phyloP scores from a whole-genome alignment of 2,329 filamentous ascomycete genomes.

The Colletotrichum costaricense region DNA sequence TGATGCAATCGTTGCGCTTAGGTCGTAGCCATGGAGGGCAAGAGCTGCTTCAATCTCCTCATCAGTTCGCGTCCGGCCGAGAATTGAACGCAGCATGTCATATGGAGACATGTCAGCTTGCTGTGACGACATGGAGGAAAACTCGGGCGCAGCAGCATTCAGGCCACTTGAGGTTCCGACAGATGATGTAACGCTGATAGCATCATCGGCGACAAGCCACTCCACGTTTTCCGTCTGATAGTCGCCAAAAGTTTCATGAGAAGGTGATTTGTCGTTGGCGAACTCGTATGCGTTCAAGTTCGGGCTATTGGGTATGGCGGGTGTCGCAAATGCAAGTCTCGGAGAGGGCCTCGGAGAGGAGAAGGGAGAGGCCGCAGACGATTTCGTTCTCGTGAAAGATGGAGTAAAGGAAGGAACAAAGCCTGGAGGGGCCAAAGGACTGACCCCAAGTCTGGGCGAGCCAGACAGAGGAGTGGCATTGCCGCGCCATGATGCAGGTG shows the following conservation, averaged over 20 bases:
- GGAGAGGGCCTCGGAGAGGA: conserved; percentile 94
- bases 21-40: conserved; percentile 89
- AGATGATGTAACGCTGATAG: conserved; percentile 82
- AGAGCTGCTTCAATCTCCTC: conserved; percentile 95
- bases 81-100: conserved; percentile 95
- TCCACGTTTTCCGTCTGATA: conserved; percentile 95
- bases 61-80: conserved; percentile 88
- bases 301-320: conserved; percentile 92
- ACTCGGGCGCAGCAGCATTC: conserved; percentile 86
- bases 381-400: conserved; percentile 81
- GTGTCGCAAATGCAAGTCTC: conserved; percentile 88
- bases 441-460: conserved; percentile 84
- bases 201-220: conserved; percentile 93
- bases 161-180: conserved; percentile 75
- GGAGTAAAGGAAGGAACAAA: conserved; percentile 86
- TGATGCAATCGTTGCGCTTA: conserved; percentile 89
- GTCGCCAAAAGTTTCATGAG: conserved; percentile 89
- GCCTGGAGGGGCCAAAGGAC: conserved; percentile 85
- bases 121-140: conserved; percentile 66
- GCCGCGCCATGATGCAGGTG: conserved; percentile 92
- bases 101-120: conserved; percentile 96
- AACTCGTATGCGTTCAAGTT: conserved; percentile 96
- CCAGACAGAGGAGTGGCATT: conserved; percentile 84
- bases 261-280: conserved; percentile 81
- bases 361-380: conserved; percentile 87